These are phyloP conservation scores for Mariannaea sp. DNA, from an alignment of 2,329 filamentous ascomycete species.

Conservation along the genomic window DNA sequence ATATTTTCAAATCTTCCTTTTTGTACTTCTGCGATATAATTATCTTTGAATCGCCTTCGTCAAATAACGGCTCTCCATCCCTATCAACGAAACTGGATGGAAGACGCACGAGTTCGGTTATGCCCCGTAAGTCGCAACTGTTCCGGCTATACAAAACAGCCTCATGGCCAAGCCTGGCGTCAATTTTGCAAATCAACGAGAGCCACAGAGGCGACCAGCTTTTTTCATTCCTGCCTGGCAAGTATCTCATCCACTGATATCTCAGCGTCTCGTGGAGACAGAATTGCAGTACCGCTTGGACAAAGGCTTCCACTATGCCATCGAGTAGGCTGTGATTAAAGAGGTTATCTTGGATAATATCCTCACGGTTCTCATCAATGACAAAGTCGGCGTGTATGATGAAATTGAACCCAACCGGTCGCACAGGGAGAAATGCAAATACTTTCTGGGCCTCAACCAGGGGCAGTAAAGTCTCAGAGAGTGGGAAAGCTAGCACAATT, in stretches of 20 bases:
- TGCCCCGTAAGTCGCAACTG: no score
- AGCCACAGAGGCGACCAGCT: no score
- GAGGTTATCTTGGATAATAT: constrained; percentile 47
- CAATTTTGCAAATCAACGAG: constrained; percentile 24
- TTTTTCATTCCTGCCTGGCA: constrained; percentile 21
- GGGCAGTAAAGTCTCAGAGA: constrained; percentile 41
- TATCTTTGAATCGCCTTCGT: no score
- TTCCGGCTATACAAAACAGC: no score
- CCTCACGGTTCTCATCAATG: constrained; percentile 50
- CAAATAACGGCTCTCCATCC: no score
- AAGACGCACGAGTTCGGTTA: no score
- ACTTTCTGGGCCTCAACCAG: constrained; percentile 47
- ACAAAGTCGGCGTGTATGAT: constrained; percentile 57
- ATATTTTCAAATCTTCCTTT: no score
- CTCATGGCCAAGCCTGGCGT: background rate
- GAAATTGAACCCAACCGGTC: constrained; percentile 51
- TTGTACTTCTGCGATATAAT: no score
- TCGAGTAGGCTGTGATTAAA: constrained; percentile 44
- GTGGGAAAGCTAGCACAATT: constrained; percentile 53
- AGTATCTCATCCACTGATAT: constrained; percentile 2
- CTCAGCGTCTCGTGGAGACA: background rate
- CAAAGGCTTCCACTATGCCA: constrained; percentile 13
- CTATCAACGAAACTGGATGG: no score
- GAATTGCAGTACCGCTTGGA: background rate
- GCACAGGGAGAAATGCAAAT: constrained; percentile 54